Base-by-base conservation (phyloP, 257 asterid species). In the Primulina huaijiensis region DNA sequence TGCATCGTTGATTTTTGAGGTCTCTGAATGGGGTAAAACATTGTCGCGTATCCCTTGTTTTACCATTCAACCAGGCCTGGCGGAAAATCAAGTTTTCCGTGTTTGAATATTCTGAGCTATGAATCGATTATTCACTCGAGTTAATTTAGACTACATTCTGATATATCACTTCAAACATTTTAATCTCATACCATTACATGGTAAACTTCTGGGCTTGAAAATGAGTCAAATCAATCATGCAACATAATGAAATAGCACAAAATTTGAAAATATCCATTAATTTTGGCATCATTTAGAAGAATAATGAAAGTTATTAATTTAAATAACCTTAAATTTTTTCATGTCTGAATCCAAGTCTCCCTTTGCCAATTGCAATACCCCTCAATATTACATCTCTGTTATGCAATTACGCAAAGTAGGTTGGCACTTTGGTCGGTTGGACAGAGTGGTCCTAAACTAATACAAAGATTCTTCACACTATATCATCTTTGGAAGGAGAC, bases 71-170 rank as follows among this genome's bases (percentile, higher is more conserved):
- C 27, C 30, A 52, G 40, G 38, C 23, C 63, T 29, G 61, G 14
- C 37, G 31, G 38, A 46, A 31, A 52, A 69, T 33, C 16, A 60
- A 66, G 53, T 55, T 52, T 25, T 20, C 31, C 12, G 4, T 17
- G 27, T 60, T 35, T 34, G 9, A 60, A 25, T 25, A 64, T 16
- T 19, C 30, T 67, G 30, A 61, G 62, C 60, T 58, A 29, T n/a
- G 31, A 27, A 25, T 31, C 34, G 25, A 23, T 23, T 23, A 4
- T 31, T 31, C 34, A 31, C 31, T 55, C 60, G 59, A 57, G 67
- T 57, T 52, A 33, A 58, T 67, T 38, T 34, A 50, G 62, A 67
- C 73, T 21, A 20, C 25, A 74, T 67, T 20, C 58, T 20, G 58
- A 63, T 52, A 52, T 71, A 16, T 55, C 30, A 19, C 65, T 21